Evolutionary conservation across 371 early-diverging fungal species (phyloP), one percentile per base, ranked within the genome.

Genomic region (Apophysomyces elegans): DNA sequence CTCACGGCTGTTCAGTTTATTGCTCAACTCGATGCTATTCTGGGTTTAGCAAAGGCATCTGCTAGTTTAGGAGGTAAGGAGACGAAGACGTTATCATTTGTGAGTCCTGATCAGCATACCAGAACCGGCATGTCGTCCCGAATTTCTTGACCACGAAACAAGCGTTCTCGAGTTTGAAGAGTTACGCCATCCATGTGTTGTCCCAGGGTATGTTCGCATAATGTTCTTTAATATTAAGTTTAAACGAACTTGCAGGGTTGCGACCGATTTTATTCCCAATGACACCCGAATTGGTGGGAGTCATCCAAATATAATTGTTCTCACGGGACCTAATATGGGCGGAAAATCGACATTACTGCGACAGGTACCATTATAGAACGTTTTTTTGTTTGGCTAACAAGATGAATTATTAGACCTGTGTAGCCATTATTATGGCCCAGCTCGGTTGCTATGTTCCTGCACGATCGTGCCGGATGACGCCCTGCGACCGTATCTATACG

Each of bases 271-370:
- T 75, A 96, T 99, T 47, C 97, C 98, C 59, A 99, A 98, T 78
- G 96, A 97, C 78, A 89, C 91, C 0, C 62, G 73, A 13, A 84
- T 99, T 3, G 97, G 96, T 8, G 91, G 91, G 0, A 47, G 78
- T 11, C 68, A 79, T 0, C 84, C 93, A 37, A 91, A 85, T 63
- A 85, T 99, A 69, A 88, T 98, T n/a, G 84, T 99, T 4, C 74
- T 99, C 56, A 99, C 99, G 2, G 99, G 99, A 14, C 99, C 99
- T 41, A 99, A 95, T 67, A 93, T 93, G 92, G 94, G 95, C 70
- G 95, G 95, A 65, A 99, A 99, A 83, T 96, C 96, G 1, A 99
- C 99, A 0, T 78, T 99, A 18, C 78, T 99, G 54, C 90, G 99
- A 59, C 97, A 97, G 81, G 71, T 70, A 74, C 36, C 7, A 35